These are phyloP conservation scores for Thinopyrum elongatum DNA, from an alignment of 176 grass and related monocot genomes.

Conservation along the genomic window DNA sequence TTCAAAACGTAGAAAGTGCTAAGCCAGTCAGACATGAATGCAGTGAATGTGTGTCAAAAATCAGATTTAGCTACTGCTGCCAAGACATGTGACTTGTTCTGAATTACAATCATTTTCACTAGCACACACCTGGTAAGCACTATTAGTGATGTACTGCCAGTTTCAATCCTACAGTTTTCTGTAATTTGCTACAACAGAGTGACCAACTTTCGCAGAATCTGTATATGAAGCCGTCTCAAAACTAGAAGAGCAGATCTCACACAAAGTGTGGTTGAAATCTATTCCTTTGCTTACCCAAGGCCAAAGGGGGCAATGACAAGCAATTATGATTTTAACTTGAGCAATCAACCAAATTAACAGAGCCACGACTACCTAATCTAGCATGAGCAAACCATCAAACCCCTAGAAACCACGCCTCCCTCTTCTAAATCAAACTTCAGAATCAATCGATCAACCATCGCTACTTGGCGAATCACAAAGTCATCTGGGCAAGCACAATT, in stretches of 20 bases:
- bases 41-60: too few species aligned
- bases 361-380: background rate
- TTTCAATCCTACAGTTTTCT: background rate
- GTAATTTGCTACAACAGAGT: too few species aligned
- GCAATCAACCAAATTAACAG: background rate
- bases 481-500: too few species aligned
- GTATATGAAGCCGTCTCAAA: background rate
- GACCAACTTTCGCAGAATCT: background rate
- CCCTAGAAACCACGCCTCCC: background rate
- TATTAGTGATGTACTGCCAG: slow-evolving; percentile 5
- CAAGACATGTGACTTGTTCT: background rate
- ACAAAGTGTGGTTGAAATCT: background rate
- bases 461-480: background rate
- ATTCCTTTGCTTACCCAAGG: background rate
- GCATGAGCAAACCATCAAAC: background rate
- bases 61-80: too few species aligned
- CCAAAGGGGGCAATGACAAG: background rate
- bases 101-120: background rate
- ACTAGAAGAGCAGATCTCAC: background rate
- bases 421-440: background rate
- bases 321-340: background rate
- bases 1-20: too few species aligned
- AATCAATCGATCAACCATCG: background rate
- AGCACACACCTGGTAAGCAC: background rate
- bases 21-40: too few species aligned